Evolutionary conservation across 1,284 basidiomycete genomes (phyloP), one percentile per base, ranked within the genome.

Genomic region (Tilletia walkeri): DNA sequence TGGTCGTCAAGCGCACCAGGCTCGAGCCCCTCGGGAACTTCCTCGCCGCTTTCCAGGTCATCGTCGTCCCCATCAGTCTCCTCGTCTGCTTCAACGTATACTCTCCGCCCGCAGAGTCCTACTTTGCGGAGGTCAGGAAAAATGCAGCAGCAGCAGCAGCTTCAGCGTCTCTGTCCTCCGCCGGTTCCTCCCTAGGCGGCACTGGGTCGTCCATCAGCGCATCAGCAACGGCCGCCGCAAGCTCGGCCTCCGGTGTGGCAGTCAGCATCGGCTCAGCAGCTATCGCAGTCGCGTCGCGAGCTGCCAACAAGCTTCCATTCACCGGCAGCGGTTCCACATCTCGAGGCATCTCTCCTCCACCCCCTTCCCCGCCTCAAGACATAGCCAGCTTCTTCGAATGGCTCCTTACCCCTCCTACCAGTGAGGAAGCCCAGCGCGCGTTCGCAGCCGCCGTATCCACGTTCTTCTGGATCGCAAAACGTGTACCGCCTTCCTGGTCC

Each of bases 41-140:
- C 4, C 67, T 81, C 6, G 77, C 81, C 41, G 72, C 78, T 39
- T 76, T 79, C 38, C 82, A 83, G 69, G 78, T 81, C 71, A 45
- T 82, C 63, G 76, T 82, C 38, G 76, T 83, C 38, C 82, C 82
- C 48, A 74, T 76, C 14, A 74, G 75, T 65, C 77, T 83, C 16
- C 72, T 79, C 47, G 72, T 81, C 30, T 81, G 80, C 69, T 80
- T 79, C 69, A 79, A 78, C 24, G 72, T 81, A 56, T 83, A 83
- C 71, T 75, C 74, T 47, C 82, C 82, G 4, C 79, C 78, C 0
- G 68, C 65, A 41, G 66, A 70, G 45, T 67, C 59, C 36, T 75
- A 75, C 67, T 75, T 75, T 63, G 68, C 63, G 3, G 50, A 66
- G 30, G 54, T 69, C 38, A 63, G 47, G 34, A 18, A 50, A 14